Evolutionary conservation across 495 filamentous ascomycete species (phyloP).

Genomic region (Hypoxylon crocopeplum): DNA sequence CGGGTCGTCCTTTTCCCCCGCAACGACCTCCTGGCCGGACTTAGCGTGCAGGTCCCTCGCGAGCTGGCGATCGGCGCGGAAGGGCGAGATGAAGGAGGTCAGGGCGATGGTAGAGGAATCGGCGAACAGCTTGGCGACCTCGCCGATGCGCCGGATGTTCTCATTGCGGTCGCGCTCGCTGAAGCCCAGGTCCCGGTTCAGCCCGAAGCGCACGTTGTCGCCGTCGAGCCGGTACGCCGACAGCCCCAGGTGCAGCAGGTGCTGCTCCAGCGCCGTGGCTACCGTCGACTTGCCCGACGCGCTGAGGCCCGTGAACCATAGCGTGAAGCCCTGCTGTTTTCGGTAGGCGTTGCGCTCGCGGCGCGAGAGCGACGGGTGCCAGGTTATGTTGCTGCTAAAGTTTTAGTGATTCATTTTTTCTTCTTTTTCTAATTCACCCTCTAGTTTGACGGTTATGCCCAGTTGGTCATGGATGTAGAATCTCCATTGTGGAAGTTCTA

Average conservation of each 20-base stretch:
- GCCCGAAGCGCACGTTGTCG: constrained; percentile 97
- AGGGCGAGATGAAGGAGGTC: constrained; percentile 97
- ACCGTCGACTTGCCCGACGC: constrained; percentile 97
- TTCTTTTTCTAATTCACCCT: not conserved
- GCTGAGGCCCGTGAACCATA: constrained; percentile 97
- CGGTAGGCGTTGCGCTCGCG: constrained; percentile 79
- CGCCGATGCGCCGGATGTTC: constrained; percentile 95
- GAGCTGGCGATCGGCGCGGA: constrained; percentile 80
- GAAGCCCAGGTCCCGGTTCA: constrained; percentile 97
- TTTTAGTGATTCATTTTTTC: not conserved
- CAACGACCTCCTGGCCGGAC: too few species aligned
- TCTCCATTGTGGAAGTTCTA: not conserved
- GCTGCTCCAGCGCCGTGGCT: constrained; percentile 93
- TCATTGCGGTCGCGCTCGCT: constrained; percentile 90
- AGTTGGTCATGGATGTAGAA: not conserved
- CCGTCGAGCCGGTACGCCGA: constrained; percentile 94
- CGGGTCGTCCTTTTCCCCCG: too few species aligned
- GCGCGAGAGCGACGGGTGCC: constrained; percentile 89
- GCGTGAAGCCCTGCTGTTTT: constrained; percentile 87
- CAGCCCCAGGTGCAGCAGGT: constrained; percentile 82
- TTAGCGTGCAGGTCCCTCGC: constrained; percentile 80
- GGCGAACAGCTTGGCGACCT: constrained; percentile 96
- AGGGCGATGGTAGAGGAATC: constrained; percentile 86
- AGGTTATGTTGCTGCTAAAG: constrained; percentile 97
- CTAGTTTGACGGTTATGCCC: not conserved